These are phyloP conservation scores for Psilocybe mexicana DNA, from an alignment of 1,284 basidiomycete genomes.

Conservation along the genomic window DNA sequence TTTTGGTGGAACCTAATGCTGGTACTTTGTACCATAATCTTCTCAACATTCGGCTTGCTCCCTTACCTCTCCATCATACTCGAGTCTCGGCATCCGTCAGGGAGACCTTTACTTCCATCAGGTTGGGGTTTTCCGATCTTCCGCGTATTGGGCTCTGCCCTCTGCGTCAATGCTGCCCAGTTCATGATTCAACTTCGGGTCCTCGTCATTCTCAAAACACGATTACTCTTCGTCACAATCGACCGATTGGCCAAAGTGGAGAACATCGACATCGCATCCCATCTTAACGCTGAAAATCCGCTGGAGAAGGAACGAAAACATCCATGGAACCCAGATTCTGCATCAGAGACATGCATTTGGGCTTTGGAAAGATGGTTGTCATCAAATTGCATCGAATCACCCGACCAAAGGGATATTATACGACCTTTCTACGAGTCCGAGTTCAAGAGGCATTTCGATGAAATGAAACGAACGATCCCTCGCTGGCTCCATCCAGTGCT, in stretches of 20 bases:
- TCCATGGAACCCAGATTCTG: constrained; percentile 3
- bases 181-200: constrained; percentile 11
- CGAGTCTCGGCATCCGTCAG: neutral
- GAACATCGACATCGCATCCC: neutral
- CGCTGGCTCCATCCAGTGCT: neutral
- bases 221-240: constrained; percentile 11
- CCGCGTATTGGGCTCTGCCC: constrained; percentile 6
- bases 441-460: neutral
- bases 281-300: neutral
- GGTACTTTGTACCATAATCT: neutral
- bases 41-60: constrained; percentile 3
- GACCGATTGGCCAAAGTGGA: constrained; percentile 3
- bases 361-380: constrained; percentile 1
- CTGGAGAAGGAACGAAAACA: neutral
- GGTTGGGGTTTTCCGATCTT: constrained; percentile 13
- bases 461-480: neutral
- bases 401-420: neutral
- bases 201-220: constrained; percentile 6
- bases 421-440: neutral
- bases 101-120: neutral
- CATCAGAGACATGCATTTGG: constrained; percentile 15
- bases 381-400: neutral
- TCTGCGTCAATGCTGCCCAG: constrained; percentile 6
- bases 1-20: constrained; percentile 10
- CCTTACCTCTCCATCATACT: constrained; percentile 11